Evolutionary conservation across 768 basidiomycete species (phyloP).

Genomic region (Pleurotus tuber-regium): DNA sequence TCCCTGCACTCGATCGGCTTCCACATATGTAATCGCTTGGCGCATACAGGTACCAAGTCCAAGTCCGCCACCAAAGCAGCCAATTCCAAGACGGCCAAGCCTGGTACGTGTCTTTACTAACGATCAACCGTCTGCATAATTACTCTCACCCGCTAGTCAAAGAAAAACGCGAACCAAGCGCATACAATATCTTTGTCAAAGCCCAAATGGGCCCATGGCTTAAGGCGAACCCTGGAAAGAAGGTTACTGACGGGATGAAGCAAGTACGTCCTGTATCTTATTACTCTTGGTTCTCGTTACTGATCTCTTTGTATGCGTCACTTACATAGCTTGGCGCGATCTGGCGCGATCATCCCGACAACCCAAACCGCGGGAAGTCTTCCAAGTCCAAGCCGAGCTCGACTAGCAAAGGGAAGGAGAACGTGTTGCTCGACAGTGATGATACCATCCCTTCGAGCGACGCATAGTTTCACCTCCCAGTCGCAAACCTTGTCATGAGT

Average conservation of each 20-base stretch:
- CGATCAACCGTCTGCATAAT: not conserved
- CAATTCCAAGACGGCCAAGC: slow-evolving; percentile 5
- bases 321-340: slow-evolving; percentile 46
- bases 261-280: slow-evolving; percentile 23
- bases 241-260: slow-evolving; percentile 53
- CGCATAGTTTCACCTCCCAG: no score
- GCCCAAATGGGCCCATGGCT: slow-evolving; percentile 58
- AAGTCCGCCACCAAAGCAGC: slow-evolving; percentile 8
- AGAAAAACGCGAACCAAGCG: slow-evolving; percentile 51
- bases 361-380: slow-evolving; percentile 58
- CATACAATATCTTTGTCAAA: slow-evolving; percentile 58
- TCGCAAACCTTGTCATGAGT: no score
- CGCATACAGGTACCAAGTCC: slow-evolving; percentile 8
- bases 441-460: slow-evolving; percentile 6
- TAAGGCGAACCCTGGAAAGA: slow-evolving; percentile 43
- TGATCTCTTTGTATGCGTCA: not conserved
- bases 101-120: not conserved
- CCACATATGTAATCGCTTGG: no score
- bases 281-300: not conserved
- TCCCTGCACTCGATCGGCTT: no score
- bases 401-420: slow-evolving; percentile 8
- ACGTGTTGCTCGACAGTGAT: slow-evolving; percentile 1
- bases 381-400: slow-evolving; percentile 18
- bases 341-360: slow-evolving; percentile 61
- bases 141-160: not conserved